Percentiles rank a stretch among this genome's conserved stretches.
Evolutionary conservation across 805 yeast species (phyloP).

Genomic region (Yarrowia osloensis): DNA sequence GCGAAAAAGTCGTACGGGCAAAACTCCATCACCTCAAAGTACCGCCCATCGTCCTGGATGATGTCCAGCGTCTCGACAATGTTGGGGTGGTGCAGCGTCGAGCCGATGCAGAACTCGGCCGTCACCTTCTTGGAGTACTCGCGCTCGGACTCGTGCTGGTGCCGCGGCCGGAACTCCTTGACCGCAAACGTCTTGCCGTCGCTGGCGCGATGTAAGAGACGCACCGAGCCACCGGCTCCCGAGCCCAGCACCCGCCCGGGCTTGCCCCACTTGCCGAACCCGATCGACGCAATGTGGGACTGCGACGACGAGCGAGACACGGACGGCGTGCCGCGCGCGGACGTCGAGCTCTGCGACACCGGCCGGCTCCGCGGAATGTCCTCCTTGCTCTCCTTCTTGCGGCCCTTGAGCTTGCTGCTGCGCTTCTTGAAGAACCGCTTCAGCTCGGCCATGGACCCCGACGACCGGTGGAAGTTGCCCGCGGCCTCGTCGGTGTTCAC

Average conservation of each 20-base stretch:
- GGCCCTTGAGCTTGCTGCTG: constrained; percentile 33
- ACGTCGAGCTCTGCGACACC: constrained; percentile 7
- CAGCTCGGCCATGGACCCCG: constrained; percentile 44
- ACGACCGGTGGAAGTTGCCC: constrained; percentile 33
- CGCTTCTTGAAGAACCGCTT: constrained; percentile 48
- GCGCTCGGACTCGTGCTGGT: constrained; percentile 70
- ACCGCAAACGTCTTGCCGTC: constrained; percentile 84
- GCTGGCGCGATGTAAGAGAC: constrained; percentile 63
- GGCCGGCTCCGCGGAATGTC: background rate
- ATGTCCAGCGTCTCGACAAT: constrained; percentile 90
- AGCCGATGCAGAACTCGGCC: constrained; percentile 91
- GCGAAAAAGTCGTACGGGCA: constrained; percentile 93
- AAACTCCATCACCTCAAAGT: constrained; percentile 91
- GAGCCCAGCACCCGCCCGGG: constrained; percentile 88
- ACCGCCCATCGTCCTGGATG: constrained; percentile 81
- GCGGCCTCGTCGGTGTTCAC: constrained; percentile 29
- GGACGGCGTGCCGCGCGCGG: background rate
- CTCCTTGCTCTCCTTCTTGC: constrained; percentile 27
- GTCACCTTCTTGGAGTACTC: constrained; percentile 92
- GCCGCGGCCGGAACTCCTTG: constrained; percentile 82
- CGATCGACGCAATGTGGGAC: background rate
- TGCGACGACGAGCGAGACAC: constrained; percentile 12
- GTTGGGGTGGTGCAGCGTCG: constrained; percentile 85
- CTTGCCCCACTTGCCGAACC: constrained; percentile 54
- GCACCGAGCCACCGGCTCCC: constrained; percentile 93